Percentiles rank a stretch among this genome's conserved stretches.
Conservation (phyloP, 495 filamentous ascomycete species). For the Amniculicola lignicola region DNA sequence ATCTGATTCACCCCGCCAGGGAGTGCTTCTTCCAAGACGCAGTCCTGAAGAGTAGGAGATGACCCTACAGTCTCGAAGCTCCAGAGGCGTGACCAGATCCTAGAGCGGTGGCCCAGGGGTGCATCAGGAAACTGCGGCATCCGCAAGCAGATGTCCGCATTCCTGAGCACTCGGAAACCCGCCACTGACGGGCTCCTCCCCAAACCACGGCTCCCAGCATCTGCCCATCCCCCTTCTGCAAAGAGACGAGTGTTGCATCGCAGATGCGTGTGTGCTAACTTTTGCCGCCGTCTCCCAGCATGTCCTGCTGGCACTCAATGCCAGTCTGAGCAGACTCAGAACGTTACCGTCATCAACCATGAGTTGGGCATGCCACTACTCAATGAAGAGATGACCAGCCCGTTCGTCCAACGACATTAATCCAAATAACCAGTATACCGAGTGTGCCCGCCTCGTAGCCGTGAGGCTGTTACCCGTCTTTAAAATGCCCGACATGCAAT, state of each 20-base stretch:
- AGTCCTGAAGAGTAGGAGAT: constrained; percentile 53
- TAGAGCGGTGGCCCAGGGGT: constrained; percentile 2
- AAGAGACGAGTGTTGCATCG: constrained; percentile 44
- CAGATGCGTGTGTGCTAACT: constrained; percentile 45
- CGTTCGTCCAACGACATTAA: constrained; percentile 44
- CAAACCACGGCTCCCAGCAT: constrained; percentile 2
- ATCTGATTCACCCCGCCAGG: constrained; percentile 46
- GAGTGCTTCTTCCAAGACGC: constrained; percentile 46
- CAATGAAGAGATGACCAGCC: constrained; percentile 40
- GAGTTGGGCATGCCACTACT: constrained; percentile 37
- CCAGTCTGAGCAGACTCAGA: constrained; percentile 40
- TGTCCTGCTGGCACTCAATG: constrained; percentile 51
- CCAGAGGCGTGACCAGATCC: constrained; percentile 18
- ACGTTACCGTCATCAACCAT: constrained; percentile 29
- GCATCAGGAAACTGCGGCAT: constrained; percentile 18
- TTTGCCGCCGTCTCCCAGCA: constrained; percentile 42
- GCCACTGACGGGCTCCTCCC: constrained; percentile 44
- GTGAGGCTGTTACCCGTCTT: constrained; percentile 58
- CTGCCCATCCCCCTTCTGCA: constrained; percentile 25
- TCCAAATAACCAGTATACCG: constrained; percentile 45
- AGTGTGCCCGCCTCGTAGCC: constrained; percentile 55
- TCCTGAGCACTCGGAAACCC: constrained; percentile 36
- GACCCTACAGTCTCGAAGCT: constrained; percentile 45
- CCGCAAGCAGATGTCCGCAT: constrained; percentile 41
- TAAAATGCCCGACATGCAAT: constrained; percentile 46